Percentiles rank a stretch among this genome's conserved stretches.
phyloP scores from a whole-genome alignment of 108 stramenopile genomes.

The Skeletonema marinoi region DNA sequence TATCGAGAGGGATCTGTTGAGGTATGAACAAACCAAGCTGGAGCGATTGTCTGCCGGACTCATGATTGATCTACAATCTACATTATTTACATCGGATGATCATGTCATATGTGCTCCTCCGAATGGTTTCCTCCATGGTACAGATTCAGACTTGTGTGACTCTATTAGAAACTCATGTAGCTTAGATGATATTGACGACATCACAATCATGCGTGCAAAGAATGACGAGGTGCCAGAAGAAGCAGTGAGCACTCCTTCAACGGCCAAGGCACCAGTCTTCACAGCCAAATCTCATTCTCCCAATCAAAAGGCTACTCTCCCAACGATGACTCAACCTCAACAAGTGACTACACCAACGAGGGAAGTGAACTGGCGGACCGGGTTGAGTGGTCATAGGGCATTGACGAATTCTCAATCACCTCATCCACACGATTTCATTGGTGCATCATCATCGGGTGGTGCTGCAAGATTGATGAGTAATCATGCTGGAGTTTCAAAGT shows the following conservation, averaged over 20 bases:
- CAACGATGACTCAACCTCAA: no score
- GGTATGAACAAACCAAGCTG: neutral
- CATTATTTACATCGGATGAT: neutral
- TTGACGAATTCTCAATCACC: neutral
- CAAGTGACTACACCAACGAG: neutral
- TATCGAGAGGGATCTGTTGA: neutral
- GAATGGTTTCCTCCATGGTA: neutral
- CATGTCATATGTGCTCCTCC: neutral
- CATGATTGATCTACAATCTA: neutral
- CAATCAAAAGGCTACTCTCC: neutral
- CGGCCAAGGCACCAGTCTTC: neutral
- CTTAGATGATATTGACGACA: neutral
- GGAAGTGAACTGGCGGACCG: neutral
- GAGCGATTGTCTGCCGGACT: neutral
- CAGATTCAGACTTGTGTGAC: neutral
- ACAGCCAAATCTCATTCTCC: neutral
- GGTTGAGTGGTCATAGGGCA: neutral
- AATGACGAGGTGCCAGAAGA: neutral
- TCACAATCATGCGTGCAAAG: neutral
- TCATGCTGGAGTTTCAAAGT: neutral
- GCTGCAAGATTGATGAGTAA: neutral
- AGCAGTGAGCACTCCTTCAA: neutral
- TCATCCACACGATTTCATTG: neutral
- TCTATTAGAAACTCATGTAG: neutral
- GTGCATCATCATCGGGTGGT: neutral